phyloP scores from a whole-genome alignment of 306 rosid species.

The Inga oerstediana region DNA sequence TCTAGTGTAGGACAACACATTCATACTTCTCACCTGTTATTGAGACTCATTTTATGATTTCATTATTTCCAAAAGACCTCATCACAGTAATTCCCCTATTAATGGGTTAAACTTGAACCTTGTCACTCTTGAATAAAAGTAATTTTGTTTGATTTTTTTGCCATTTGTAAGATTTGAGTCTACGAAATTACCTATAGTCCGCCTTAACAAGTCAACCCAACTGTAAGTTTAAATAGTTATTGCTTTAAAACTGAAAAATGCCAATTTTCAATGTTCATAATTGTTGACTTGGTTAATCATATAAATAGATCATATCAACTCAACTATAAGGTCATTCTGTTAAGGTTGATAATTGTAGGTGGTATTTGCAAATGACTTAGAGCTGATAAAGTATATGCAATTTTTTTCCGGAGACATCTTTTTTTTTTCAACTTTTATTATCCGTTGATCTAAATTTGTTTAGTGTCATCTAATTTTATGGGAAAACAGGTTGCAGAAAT shows the following conservation, averaged over 20 bases:
- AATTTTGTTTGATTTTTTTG: background rate
- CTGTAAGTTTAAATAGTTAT: too few relatives aligned
- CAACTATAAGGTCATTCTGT: too few relatives aligned
- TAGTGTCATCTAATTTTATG: conserved; percentile 4
- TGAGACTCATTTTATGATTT: too few relatives aligned
- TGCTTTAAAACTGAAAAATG: too few relatives aligned
- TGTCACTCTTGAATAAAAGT: background rate
- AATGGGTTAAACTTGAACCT: background rate
- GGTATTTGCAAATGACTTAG: background rate
- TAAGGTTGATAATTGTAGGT: background rate
- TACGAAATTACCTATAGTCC: background rate
- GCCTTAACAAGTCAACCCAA: background rate
- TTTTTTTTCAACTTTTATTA: background rate
- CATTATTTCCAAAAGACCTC: too few relatives aligned
- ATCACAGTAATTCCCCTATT: background rate
- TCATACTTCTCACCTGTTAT: too few relatives aligned
- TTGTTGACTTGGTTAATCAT: background rate
- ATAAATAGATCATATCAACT: too few relatives aligned
- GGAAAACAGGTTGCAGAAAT: conserved; percentile 57
- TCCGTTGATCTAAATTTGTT: background rate
- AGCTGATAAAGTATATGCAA: background rate
- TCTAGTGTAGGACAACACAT: too few relatives aligned
- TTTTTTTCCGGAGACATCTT: background rate
- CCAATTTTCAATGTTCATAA: background rate
- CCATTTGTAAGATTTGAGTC: background rate